Evolutionary conservation across 225 moss, liverwort and hornwort genomes (phyloP).

Genomic region (Anthoceros angustus): DNA sequence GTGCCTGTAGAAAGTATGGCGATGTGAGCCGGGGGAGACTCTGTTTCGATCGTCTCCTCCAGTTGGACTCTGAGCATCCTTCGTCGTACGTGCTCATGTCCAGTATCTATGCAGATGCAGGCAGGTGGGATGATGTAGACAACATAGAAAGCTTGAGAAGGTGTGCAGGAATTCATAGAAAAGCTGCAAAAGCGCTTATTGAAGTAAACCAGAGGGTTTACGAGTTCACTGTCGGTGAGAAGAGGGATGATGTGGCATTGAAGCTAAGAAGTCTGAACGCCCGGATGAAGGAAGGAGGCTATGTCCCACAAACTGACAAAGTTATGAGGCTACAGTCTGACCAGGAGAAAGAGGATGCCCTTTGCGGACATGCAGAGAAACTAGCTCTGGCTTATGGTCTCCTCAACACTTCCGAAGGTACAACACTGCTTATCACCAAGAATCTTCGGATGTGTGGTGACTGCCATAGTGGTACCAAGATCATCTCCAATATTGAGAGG

Average conservation of each 20-base stretch:
- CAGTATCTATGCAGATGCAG: neutral
- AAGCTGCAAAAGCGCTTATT: neutral
- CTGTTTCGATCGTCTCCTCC: neutral
- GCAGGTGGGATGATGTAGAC: neutral
- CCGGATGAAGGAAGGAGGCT: neutral
- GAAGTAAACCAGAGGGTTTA: neutral
- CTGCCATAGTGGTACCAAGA: neutral
- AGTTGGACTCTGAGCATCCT: neutral
- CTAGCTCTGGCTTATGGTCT: neutral
- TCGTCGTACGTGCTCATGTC: neutral
- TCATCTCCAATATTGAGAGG: neutral
- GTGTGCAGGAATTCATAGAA: neutral
- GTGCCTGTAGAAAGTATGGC: neutral
- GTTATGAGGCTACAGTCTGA: neutral
- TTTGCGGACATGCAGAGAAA: neutral
- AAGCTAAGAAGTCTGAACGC: neutral
- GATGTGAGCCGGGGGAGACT: neutral
- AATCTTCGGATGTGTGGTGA: neutral
- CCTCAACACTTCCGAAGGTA: neutral
- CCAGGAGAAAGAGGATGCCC: constrained; percentile 1
- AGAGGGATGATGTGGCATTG: neutral
- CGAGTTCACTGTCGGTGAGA: neutral
- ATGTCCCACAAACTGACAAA: neutral
- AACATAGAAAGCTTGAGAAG: neutral
- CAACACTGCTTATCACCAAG: neutral